Evolutionary conservation across 176 grass and related monocot species (phyloP).

Genomic region (Alloteropsis semialata): DNA sequence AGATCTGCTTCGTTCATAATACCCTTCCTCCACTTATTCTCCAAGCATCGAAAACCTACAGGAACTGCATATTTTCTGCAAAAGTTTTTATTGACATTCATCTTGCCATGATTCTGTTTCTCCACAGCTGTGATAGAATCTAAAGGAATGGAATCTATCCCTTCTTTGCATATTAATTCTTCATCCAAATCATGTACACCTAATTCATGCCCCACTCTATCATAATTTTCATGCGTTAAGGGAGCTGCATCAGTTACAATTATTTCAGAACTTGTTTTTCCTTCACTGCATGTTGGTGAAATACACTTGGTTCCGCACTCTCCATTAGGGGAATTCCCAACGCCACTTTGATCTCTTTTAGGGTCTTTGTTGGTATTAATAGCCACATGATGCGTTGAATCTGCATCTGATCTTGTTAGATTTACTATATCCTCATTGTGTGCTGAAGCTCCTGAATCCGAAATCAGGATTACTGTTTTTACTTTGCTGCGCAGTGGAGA

Average conservation of each 20-base stretch:
- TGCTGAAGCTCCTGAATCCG: not conserved
- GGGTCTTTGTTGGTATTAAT: conserved; percentile 8
- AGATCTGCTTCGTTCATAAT: conserved; percentile 1
- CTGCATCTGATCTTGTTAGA: not conserved
- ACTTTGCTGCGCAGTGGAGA: not conserved
- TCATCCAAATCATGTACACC: conserved; percentile 26
- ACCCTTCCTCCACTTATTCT: conserved; percentile 26
- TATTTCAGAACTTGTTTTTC: not conserved
- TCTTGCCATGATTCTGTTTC: not conserved
- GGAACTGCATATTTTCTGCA: conserved; percentile 24
- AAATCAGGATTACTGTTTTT: not conserved
- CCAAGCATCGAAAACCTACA: conserved; percentile 37
- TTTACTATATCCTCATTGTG: not conserved
- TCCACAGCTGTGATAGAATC: not conserved
- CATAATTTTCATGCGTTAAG: not conserved
- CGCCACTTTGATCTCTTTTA: not conserved
- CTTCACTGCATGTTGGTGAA: not conserved
- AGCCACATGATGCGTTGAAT: conserved; percentile 6
- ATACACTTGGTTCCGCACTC: not conserved
- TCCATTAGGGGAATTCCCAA: not conserved
- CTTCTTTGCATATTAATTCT: conserved; percentile 27
- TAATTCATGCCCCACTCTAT: not conserved
- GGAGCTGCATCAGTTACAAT: conserved; percentile 2
- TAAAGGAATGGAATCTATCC: conserved; percentile 4
- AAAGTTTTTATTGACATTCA: not conserved